Evolutionary conservation across 306 rosid species (phyloP), one percentile per base, ranked within the genome.

Genomic region (Acmispon strigosus): DNA sequence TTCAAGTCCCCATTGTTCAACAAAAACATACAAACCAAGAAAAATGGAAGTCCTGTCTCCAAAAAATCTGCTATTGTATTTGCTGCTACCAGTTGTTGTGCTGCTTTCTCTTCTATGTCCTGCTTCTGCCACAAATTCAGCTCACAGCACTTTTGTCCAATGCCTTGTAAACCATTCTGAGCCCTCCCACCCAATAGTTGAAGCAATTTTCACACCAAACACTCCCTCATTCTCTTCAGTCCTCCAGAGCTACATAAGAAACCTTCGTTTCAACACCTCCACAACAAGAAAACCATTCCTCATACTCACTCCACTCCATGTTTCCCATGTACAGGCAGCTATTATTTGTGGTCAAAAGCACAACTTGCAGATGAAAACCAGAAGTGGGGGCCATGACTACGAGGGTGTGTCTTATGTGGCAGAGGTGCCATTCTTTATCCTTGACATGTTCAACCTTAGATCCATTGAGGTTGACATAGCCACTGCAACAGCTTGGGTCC

Each of bases 371-470:
- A 81, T 86, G 85, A 86, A 79, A 66, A 82, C 82, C 10, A 76
- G 88, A 2, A 84, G 91, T 5, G 91, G 91, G 0, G 91, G 91
- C 13, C 91, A 84, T 36, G 88, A 86, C 54, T 86, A 86, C 15
- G 88, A 84, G 59, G 91, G 91, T 2, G 74, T 59, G 5, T 86
- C 91, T 8, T 86, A 86, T 16, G 70, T 71, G 0, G 70, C 88
- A 0, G 47, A 77, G 1, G 74, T 29, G 1, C 86, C 91, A 18
- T 86, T 86, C 75, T 79, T 84, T 50, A 20, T 84, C 36, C 75
- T 86, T 4, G 88, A 81, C 79, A 84, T 86, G 91, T 86, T 86
- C 78, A 84, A 84, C 39, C 66, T 86, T 5, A 72, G 86, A 50
- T 59, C 85, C 51, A 78, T 86, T 29, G 60, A 81, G 0, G 17